Evolutionary conservation across 495 filamentous ascomycete genomes (phyloP), one percentile per base, ranked within the genome.

Genomic region (Hamigera avellanea): DNA sequence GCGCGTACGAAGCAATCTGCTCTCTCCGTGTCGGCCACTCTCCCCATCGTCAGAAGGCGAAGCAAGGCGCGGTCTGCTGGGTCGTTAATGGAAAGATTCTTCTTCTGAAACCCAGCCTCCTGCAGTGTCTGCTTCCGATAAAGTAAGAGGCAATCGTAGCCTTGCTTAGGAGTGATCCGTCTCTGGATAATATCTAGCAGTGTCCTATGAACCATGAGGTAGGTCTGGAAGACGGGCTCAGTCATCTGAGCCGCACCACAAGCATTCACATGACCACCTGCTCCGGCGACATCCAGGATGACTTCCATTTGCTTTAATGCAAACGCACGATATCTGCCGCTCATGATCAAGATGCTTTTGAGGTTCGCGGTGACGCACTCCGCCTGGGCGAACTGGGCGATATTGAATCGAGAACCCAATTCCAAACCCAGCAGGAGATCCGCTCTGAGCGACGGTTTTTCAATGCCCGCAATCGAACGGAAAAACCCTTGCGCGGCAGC

Each of bases 341-440:
- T 28, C 31, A 60, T 40, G 6, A 33, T 35, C 4, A 32, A 28
- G 5, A 62, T 27, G 19, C 40, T 41, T 3, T 33, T 34, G 13
- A 62, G 29, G 14, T 37, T 53, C 13, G 41, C 57, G 0, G 58
- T 54, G 2, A 43, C 36, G 36, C 50, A 55, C 33, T 62, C 58
- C 3, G 50, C 58, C 26, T 61, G 58, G 2, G 48, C 57, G 4
- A 61, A 33, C 29, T 61, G 58, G 2, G 49, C 43, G 25, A 59
- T 48, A 39, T 62, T 61, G 35, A 73, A 55, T 0, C 54, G 54
- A 1, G 60, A 56, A 21, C 66, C 69, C 2, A 69, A 42, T 25
- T 57, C 42, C 35, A 61, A 46, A 32, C 59, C 52, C 16, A 45
- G 47, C 6, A 72, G 45, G 32, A 72, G 37, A 18, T 52, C 48